phyloP scores from a whole-genome alignment of 176 grass and related monocot genomes.

The Oryza punctata region DNA sequence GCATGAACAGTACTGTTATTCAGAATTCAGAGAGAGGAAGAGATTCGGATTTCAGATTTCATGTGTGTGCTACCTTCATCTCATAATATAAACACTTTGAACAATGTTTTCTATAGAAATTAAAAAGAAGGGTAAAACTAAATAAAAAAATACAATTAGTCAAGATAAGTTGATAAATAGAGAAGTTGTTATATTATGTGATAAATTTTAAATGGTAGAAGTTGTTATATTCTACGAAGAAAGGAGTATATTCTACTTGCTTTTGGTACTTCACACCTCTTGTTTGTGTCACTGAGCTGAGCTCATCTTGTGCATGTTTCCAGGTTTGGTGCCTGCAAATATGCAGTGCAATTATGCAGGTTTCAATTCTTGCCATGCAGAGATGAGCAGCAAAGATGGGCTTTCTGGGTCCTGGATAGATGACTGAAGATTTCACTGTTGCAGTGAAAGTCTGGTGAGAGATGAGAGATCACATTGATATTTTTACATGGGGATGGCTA shows the following conservation, averaged over 20 bases:
- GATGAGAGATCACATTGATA: not conserved
- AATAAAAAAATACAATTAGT: no score
- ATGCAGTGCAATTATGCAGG: not conserved
- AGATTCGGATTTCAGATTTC: no score
- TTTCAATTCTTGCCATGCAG: not conserved
- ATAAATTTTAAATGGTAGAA: no score
- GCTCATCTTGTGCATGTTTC: not conserved
- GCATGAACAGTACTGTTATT: not conserved
- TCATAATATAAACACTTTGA: no score
- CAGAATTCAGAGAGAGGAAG: not conserved
- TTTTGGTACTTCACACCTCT: not conserved
- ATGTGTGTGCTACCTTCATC: no score
- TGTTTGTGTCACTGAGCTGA: not conserved
- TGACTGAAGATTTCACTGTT: not conserved
- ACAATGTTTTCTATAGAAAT: no score
- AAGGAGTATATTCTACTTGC: no score
- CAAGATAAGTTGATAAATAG: no score
- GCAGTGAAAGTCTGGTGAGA: not conserved
- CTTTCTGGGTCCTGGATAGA: not conserved
- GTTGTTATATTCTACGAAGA: no score
- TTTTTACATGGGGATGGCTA: not conserved
- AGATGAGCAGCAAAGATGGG: not conserved
- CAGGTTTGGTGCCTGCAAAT: not conserved
- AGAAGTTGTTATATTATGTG: no score
- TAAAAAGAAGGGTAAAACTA: no score